Conservation (phyloP, 1,139 yeast genomes). For the Kurtzmaniella quercitrusa region DNA sequence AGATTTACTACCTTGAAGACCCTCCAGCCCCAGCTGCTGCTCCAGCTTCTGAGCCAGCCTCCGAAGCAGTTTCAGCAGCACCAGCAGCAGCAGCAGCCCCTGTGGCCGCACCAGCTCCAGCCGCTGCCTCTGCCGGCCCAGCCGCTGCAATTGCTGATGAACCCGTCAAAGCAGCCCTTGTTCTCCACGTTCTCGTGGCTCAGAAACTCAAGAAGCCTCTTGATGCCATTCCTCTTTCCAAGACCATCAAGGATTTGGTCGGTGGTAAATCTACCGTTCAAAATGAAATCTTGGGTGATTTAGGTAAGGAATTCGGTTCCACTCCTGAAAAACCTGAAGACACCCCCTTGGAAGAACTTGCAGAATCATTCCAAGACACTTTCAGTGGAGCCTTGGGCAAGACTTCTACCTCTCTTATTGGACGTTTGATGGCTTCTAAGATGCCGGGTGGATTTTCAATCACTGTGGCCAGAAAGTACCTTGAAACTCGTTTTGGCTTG, state of each 20-base stretch:
- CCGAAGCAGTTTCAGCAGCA: conserved; percentile 39
- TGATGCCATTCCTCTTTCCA: conserved; percentile 80
- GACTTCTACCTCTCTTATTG: conserved; percentile 82
- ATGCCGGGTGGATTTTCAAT: conserved; percentile 99
- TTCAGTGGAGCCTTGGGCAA: conserved; percentile 89
- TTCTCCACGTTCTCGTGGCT: conserved; percentile 88
- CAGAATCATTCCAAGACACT: conserved; percentile 89
- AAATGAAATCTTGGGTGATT: conserved; percentile 95
- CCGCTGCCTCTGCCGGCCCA: conserved; percentile 59
- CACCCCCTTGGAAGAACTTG: conserved; percentile 91
- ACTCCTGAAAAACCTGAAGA: conserved; percentile 99
- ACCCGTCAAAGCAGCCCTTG: conserved; percentile 79
- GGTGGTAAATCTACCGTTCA: conserved; percentile 98
- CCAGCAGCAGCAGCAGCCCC: conserved; percentile 38
- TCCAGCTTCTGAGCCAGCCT: conserved; percentile 35
- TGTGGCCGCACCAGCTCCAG: conserved; percentile 44
- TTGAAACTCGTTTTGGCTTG: conserved; percentile 87
- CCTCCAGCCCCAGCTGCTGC: conserved; percentile 56
- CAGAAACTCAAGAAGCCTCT: conserved; percentile 90
- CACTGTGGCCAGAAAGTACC: conserved; percentile 84
- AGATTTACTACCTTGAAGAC: conserved; percentile 93
- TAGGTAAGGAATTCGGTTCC: conserved; percentile 95
- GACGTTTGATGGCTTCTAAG: conserved; percentile 90
- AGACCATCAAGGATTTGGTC: conserved; percentile 94
- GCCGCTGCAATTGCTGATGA: conserved; percentile 83